Evolutionary conservation across 2,329 filamentous ascomycete species (phyloP).

Genomic region (Penicillium aurantiogriseum): DNA sequence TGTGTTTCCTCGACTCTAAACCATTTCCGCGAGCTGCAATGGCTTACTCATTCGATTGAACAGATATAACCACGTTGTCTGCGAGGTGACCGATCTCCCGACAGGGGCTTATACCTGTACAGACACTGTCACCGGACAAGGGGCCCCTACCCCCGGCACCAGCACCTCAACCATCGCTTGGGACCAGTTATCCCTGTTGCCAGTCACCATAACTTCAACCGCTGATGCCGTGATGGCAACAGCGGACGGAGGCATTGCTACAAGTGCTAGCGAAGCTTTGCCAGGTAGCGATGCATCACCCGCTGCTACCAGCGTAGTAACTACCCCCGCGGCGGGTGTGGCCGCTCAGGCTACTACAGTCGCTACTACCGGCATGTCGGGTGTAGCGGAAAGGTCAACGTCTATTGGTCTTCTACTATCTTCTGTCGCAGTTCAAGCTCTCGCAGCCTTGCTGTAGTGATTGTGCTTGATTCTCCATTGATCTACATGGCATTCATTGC

Average conservation of each 20-base stretch:
- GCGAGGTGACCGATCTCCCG: slow-evolving; percentile 19
- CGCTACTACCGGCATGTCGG: not conserved
- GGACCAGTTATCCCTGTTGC: slow-evolving; percentile 12
- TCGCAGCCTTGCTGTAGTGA: not conserved
- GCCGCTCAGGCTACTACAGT: not conserved
- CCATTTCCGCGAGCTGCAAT: fast-evolving
- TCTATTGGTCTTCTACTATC: not conserved
- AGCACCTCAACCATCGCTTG: slow-evolving; percentile 8
- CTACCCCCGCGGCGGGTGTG: not conserved
- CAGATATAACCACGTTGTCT: slow-evolving; percentile 17
- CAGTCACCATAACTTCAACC: slow-evolving; percentile 25
- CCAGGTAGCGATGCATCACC: not conserved
- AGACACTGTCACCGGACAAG: slow-evolving; percentile 12
- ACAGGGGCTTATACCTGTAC: slow-evolving; percentile 24
- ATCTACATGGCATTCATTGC: not conserved
- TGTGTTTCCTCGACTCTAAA: not conserved
- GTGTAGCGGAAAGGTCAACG: not conserved
- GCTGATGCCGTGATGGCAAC: slow-evolving; percentile 5
- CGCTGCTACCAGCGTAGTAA: not conserved
- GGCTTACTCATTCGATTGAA: not conserved
- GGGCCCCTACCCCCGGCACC: slow-evolving; percentile 16
- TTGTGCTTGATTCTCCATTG: too few relatives aligned
- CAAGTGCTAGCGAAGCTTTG: not conserved
- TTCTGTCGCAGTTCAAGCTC: not conserved
- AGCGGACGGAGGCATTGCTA: not conserved